phyloP scores from a whole-genome alignment of 2,329 filamentous ascomycete genomes.

The Xylaria hypoxylon region DNA sequence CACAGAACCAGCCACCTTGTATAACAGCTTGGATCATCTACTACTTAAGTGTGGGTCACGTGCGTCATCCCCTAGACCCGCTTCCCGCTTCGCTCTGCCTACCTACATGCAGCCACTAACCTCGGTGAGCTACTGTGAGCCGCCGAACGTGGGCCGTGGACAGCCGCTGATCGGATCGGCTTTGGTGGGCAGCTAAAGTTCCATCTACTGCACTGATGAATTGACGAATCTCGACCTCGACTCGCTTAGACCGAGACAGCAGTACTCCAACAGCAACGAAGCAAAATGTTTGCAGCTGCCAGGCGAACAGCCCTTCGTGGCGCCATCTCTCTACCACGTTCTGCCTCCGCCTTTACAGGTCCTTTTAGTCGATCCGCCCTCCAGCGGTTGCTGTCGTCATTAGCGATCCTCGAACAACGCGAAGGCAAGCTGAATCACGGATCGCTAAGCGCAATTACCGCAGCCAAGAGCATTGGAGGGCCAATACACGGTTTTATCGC shows the following conservation, averaged over 20 bases:
- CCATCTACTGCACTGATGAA: conserved; percentile 7
- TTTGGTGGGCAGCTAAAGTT: neutral
- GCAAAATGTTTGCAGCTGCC: conserved; percentile 49
- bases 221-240: conserved; percentile 11
- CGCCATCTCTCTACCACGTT: conserved; percentile 42
- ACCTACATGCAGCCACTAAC: conserved; percentile 13
- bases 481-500: conserved; percentile 88
- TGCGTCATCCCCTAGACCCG: neutral
- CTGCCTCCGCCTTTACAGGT: conserved; percentile 48
- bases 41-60: neutral
- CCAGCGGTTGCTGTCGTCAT: conserved; percentile 81
- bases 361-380: conserved; percentile 64
- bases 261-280: conserved; percentile 7
- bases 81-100: neutral
- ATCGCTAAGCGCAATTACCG: conserved; percentile 86
- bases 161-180: conserved; percentile 34
- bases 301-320: conserved; percentile 47
- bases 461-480: conserved; percentile 87
- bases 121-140: conserved; percentile 30
- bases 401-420: conserved; percentile 92
- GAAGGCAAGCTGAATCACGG: conserved; percentile 86
- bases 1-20: neutral
- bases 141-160: conserved; percentile 39
- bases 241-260: neutral
- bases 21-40: too few species aligned